These are phyloP conservation scores for Hibiscus syriacus DNA, from an alignment of 345 rosid genomes.

Conservation along the genomic window DNA sequence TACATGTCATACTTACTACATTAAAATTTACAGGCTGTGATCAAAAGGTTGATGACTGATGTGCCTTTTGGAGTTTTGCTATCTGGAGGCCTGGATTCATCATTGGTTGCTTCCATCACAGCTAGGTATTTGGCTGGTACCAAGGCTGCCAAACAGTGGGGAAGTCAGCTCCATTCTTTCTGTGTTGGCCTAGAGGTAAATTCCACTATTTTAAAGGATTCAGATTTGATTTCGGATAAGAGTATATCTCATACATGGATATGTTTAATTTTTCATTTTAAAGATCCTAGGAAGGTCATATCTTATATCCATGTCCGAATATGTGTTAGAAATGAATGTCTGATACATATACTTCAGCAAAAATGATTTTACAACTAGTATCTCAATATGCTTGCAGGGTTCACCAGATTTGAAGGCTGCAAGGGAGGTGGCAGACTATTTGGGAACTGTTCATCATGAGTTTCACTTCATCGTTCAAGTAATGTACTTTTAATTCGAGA, in stretches of 20 bases:
- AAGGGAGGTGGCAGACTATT: slow-evolving; percentile 76
- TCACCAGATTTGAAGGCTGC: slow-evolving; percentile 89
- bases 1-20: too few relatives aligned
- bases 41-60: slow-evolving; percentile 87
- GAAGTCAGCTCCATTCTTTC: slow-evolving; percentile 78
- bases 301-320: too few relatives aligned
- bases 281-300: too few relatives aligned
- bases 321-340: too few relatives aligned
- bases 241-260: too few relatives aligned
- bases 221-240: too few relatives aligned
- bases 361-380: not conserved
- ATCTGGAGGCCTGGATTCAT: slow-evolving; percentile 94
- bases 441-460: slow-evolving; percentile 92
- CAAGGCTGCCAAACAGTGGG: slow-evolving; percentile 74
- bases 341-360: too few relatives aligned
- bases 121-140: slow-evolving; percentile 69
- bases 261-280: too few relatives aligned
- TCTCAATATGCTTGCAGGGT: slow-evolving; percentile 32
- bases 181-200: slow-evolving; percentile 85
- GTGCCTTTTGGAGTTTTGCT: slow-evolving; percentile 89
- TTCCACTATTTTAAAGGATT: not conserved
- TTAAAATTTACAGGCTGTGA: slow-evolving; percentile 54
- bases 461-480: slow-evolving; percentile 89
- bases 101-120: slow-evolving; percentile 78
- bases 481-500: not conserved